Base-by-base conservation (phyloP, 176 grass and related monocot genomes). In the Melocanna baccifera region DNA sequence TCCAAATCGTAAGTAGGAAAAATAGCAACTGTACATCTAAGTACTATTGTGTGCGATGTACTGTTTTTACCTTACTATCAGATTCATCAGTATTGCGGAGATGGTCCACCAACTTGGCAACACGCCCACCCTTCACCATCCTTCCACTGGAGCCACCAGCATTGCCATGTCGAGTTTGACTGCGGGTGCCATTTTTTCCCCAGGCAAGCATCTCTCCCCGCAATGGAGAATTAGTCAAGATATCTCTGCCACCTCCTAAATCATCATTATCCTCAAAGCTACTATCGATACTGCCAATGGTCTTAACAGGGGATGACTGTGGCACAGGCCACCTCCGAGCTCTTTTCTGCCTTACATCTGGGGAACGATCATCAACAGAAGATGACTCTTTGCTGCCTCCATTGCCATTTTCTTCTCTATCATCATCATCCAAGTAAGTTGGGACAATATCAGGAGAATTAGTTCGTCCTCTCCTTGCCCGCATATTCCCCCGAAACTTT, bases 171-270 rank as follows among this genome's bases (percentile, higher is more conserved):
- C 93, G 86, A 25, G 83, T 92, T 69, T 90, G 90, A 74, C 93
- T 95, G 39, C 93, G 90, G 13, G 88, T 81, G 73, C 93, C 93
- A 88, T 95, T 95, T 83, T 95, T 95, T 6, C 93, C 93, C 93
- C 93, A 95, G 45, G 93, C 88, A 81, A 95, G 93, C 79, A 95
- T 95, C 93, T 95, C 93, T 84, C 85, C 90, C 9, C 86, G 79
- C 71, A 95, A 73, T 4, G 93, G 90, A 78, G 93, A 92, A 69
- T 90, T 88, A 16, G 79, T 63, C 62, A 92, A 22, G 22, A 77
- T 88, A 64, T 94, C 93, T 81, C 83, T 92, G 68, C 70, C 81
- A 62, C 81, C 82, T 84, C 86, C 90, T 53, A 83, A 78, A 42
- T 92, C 88, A 7, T 88, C 88, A 61, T 81, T 92, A 30, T 95